Evolutionary conservation across 2,329 filamentous ascomycete genomes (phyloP).

Genomic region (Cladophialophora psammophila): DNA sequence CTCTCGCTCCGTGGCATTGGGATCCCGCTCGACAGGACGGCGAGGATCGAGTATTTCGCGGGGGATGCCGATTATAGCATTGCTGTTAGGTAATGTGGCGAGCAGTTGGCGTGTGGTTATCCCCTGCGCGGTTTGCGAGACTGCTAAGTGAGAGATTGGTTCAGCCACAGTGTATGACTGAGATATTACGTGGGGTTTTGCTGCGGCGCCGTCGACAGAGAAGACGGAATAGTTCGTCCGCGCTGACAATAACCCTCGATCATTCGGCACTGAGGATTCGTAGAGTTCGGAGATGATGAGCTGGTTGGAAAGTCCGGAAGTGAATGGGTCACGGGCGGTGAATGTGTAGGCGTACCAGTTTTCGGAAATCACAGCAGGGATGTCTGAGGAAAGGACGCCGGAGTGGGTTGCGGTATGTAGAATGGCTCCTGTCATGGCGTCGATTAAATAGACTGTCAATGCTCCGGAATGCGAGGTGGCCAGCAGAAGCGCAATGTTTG

Average conservation of each 20-base stretch:
- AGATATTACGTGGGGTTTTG: slow-evolving; percentile 76
- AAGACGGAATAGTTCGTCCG: slow-evolving; percentile 77
- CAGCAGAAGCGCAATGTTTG: slow-evolving; percentile 80
- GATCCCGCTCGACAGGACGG: slow-evolving; percentile 83
- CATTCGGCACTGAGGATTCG: slow-evolving; percentile 82
- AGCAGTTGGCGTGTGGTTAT: slow-evolving; percentile 85
- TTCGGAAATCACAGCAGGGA: slow-evolving; percentile 82
- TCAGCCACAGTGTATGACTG: slow-evolving; percentile 83
- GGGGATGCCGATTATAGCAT: slow-evolving; percentile 80
- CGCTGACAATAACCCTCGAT: slow-evolving; percentile 77
- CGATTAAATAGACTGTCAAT: slow-evolving; percentile 79
- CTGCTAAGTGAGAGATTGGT: slow-evolving; percentile 78
- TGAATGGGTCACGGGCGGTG: slow-evolving; percentile 56
- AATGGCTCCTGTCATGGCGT: slow-evolving; percentile 83
- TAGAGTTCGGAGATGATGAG: slow-evolving; percentile 87
- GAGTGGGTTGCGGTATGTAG: slow-evolving; percentile 74
- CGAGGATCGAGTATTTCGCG: slow-evolving; percentile 82
- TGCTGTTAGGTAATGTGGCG: slow-evolving; percentile 75
- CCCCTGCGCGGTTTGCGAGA: slow-evolving; percentile 89
- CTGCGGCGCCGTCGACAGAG: slow-evolving; percentile 66
- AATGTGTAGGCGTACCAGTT: slow-evolving; percentile 94
- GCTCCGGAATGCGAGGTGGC: slow-evolving; percentile 65
- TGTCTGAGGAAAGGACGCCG: slow-evolving; percentile 76
- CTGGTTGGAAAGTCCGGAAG: slow-evolving; percentile 78
- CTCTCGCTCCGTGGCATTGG: slow-evolving; percentile 77